These are phyloP conservation scores for Vigna unguiculata DNA, from an alignment of 306 rosid species.

Conservation along the genomic window DNA sequence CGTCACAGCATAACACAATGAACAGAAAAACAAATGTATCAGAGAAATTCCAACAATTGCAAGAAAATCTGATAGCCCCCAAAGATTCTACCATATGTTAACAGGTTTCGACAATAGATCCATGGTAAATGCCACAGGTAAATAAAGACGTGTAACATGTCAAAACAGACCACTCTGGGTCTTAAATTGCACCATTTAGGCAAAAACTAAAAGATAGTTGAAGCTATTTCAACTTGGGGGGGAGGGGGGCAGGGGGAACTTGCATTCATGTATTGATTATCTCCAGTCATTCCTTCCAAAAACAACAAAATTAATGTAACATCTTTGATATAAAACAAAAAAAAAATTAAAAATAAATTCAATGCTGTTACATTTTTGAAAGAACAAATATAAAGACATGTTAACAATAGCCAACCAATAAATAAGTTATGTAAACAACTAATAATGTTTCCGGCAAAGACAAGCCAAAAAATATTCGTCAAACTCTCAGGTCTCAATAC, in stretches of 20 bases:
- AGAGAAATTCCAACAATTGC: slow-evolving; percentile 9
- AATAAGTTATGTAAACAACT: neutral
- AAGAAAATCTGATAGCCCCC: neutral
- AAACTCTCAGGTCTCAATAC: neutral
- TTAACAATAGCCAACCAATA: slow-evolving; percentile 20
- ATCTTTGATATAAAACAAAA: neutral
- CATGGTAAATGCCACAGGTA: neutral
- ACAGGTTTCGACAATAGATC: slow-evolving; percentile 1
- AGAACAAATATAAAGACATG: neutral
- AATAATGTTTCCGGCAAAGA: neutral
- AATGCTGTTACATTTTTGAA: too few relatives aligned
- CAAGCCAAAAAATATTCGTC: neutral
- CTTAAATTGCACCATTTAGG: neutral
- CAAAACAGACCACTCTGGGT: slow-evolving; percentile 5
- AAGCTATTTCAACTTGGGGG: too few relatives aligned
- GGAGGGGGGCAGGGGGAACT: too few relatives aligned
- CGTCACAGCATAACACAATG: slow-evolving; percentile 30
- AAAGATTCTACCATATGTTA: slow-evolving; percentile 1
- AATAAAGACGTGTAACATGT: slow-evolving; percentile 3
- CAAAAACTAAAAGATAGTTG: too few relatives aligned
- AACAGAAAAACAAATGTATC: slow-evolving; percentile 17
- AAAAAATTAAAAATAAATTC: too few relatives aligned
- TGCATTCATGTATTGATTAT: too few relatives aligned
- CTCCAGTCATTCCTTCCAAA: slow-evolving; percentile 9
- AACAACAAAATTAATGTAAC: neutral